Evolutionary conservation across 2,329 filamentous ascomycete species (phyloP).

Genomic region (Thyridium curvatum): DNA sequence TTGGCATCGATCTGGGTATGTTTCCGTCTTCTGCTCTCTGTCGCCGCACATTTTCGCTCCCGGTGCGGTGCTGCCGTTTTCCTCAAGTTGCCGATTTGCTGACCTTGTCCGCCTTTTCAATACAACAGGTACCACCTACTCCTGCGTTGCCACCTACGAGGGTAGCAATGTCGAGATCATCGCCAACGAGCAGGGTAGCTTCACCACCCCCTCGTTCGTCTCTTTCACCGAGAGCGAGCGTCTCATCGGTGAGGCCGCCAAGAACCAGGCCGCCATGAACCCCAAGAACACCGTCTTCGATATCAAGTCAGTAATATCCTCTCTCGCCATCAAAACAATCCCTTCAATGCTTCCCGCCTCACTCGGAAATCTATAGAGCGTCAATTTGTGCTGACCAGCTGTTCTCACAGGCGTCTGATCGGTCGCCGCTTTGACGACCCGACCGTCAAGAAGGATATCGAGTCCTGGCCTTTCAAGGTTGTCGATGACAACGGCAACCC

Average conservation of each 20-base stretch:
- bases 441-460: slow-evolving; percentile 96
- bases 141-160: slow-evolving; percentile 98
- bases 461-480: slow-evolving; percentile 99
- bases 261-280: slow-evolving; percentile 99
- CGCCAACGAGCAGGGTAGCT: slow-evolving; percentile 99
- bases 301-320: slow-evolving; percentile 69
- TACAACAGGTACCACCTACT: slow-evolving; percentile 89
- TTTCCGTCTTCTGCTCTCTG: slow-evolving; percentile 14
- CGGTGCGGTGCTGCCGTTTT: slow-evolving; percentile 4
- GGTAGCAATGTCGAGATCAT: slow-evolving; percentile 99
- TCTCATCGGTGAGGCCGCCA: slow-evolving; percentile 97
- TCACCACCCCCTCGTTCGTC: slow-evolving; percentile 98
- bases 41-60: slow-evolving; percentile 8
- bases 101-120: slow-evolving; percentile 5
- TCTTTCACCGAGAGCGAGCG: slow-evolving; percentile 98
- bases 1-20: slow-evolving; percentile 99
- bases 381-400: slow-evolving; percentile 11
- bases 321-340: neutral
- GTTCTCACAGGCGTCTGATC: slow-evolving; percentile 76
- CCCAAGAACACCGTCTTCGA: slow-evolving; percentile 97
- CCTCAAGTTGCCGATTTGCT: slow-evolving; percentile 11
- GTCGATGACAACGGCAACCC: slow-evolving; percentile 83
- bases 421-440: slow-evolving; percentile 92
- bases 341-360: neutral
- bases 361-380: too few relatives aligned